Evolutionary conservation across 2,329 filamentous ascomycete genomes (phyloP).

Genomic region (Fusarium sp.): DNA sequence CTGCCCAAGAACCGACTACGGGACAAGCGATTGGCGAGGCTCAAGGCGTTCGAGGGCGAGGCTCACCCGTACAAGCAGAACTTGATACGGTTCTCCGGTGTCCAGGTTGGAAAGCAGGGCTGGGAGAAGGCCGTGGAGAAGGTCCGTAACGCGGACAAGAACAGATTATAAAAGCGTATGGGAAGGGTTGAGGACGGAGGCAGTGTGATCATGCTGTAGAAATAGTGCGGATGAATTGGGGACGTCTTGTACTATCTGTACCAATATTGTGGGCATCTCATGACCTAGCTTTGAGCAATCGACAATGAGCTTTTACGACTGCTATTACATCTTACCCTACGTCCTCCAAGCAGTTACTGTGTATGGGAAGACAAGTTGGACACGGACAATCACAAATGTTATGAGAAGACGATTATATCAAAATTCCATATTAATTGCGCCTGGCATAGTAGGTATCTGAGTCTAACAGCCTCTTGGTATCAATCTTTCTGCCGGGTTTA

Average conservation of each 20-base stretch:
- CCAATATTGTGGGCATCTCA: slow-evolving; percentile 43
- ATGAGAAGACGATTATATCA: not conserved
- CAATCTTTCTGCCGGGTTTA: slow-evolving; percentile 25
- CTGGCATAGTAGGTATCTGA: slow-evolving; percentile 1
- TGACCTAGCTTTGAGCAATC: slow-evolving; percentile 43
- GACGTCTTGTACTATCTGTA: slow-evolving; percentile 47
- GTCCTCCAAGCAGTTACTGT: not conserved
- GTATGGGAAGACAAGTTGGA: not conserved
- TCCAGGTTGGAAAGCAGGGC: slow-evolving; percentile 60
- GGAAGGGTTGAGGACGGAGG: not conserved
- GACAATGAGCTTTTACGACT: slow-evolving; percentile 23
- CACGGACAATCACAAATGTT: not conserved
- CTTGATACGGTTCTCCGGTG: slow-evolving; percentile 74
- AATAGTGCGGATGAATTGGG: slow-evolving; percentile 31
- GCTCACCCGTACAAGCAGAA: slow-evolving; percentile 93
- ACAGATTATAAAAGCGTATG: slow-evolving; percentile 56
- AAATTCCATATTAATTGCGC: slow-evolving; percentile 7
- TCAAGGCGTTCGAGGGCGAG: slow-evolving; percentile 96
- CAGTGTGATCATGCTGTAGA: slow-evolving; percentile 21
- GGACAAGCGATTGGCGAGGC: slow-evolving; percentile 82
- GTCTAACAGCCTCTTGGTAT: slow-evolving; percentile 33
- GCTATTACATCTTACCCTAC: not conserved
- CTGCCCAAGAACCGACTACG: slow-evolving; percentile 94
- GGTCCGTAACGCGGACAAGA: slow-evolving; percentile 58
- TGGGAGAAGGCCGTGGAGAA: slow-evolving; percentile 62